Evolutionary conservation across 495 filamentous ascomycete species (phyloP).

Genomic region (Bathelium albidoporum): DNA sequence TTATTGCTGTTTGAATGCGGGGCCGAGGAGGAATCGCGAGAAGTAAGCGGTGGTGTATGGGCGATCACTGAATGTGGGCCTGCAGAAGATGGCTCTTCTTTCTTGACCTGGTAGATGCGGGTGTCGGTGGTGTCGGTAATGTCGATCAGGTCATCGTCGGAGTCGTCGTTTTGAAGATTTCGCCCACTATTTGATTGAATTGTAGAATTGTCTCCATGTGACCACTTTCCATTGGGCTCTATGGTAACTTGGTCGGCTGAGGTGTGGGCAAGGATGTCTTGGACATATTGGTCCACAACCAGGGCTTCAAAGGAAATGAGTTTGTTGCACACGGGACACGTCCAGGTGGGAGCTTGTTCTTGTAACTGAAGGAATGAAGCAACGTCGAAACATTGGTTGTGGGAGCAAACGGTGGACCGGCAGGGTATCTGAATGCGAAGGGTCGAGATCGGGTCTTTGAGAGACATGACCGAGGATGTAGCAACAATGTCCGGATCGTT

Average conservation of each 20-base stretch:
- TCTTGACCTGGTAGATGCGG: conserved; percentile 37
- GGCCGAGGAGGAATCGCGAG: conserved; percentile 46
- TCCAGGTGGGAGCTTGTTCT: conserved; percentile 92
- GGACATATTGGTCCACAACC: conserved; percentile 84
- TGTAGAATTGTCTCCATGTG: conserved; percentile 33
- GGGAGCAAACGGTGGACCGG: conserved; percentile 67
- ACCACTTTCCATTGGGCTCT: conserved; percentile 78
- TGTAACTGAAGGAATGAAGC: conserved; percentile 84
- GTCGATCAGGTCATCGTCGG: conserved; percentile 59
- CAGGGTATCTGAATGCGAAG: conserved; percentile 70
- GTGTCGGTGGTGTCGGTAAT: conserved; percentile 50
- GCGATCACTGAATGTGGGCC: conserved; percentile 19
- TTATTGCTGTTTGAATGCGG: conserved; percentile 40
- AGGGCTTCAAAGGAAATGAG: conserved; percentile 67
- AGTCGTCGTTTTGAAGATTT: conserved; percentile 41
- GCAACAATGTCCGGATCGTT: conserved; percentile 75
- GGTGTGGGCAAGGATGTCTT: conserved; percentile 69
- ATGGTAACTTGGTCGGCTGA: conserved; percentile 77
- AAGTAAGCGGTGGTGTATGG: conserved; percentile 43
- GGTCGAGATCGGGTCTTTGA: conserved; percentile 86
- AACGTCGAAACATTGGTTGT: conserved; percentile 96
- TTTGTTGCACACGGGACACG: conserved; percentile 86
- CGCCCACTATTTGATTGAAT: conserved; percentile 23
- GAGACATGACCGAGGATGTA: conserved; percentile 74
- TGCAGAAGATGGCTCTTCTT: conserved; percentile 32